Evolutionary conservation across 768 basidiomycete species (phyloP).

Genomic region (Erythrobasidium yunnanense): DNA sequence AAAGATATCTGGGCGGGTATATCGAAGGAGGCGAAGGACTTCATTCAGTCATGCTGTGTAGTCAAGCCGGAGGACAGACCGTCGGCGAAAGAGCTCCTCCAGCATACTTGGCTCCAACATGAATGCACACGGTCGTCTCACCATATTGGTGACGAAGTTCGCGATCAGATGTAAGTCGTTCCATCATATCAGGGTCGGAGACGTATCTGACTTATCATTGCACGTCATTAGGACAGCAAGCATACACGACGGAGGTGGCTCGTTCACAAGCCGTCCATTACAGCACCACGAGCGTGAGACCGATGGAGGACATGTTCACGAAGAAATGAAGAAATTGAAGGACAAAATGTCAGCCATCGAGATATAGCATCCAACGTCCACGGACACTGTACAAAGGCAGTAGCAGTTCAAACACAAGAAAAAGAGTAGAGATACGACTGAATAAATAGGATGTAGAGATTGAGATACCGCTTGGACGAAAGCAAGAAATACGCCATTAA

Average conservation of each 20-base stretch:
- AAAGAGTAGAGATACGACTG: too few relatives aligned
- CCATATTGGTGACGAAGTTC: background rate
- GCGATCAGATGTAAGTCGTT: background rate
- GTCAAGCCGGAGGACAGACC: conserved; percentile 61
- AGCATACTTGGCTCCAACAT: conserved; percentile 41
- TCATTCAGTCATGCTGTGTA: conserved; percentile 61
- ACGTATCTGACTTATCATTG: too few relatives aligned
- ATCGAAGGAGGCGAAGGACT: conserved; percentile 42
- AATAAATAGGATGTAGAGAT: too few relatives aligned
- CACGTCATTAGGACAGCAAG: background rate
- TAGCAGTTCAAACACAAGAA: too few relatives aligned
- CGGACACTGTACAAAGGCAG: too few relatives aligned
- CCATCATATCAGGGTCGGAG: background rate
- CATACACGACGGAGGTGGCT: background rate
- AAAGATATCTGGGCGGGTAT: conserved; percentile 9
- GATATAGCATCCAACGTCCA: too few relatives aligned
- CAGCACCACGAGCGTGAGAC: too few relatives aligned
- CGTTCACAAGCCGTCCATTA: background rate
- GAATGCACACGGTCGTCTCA: background rate
- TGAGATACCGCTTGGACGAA: too few relatives aligned
- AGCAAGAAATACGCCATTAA: too few relatives aligned
- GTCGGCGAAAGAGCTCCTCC: conserved; percentile 60
- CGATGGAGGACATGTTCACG: background rate
- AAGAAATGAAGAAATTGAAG: background rate
- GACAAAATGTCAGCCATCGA: background rate